phyloP scores from a whole-genome alignment of 257 asterid species.

The Solanum appendiculatum region DNA sequence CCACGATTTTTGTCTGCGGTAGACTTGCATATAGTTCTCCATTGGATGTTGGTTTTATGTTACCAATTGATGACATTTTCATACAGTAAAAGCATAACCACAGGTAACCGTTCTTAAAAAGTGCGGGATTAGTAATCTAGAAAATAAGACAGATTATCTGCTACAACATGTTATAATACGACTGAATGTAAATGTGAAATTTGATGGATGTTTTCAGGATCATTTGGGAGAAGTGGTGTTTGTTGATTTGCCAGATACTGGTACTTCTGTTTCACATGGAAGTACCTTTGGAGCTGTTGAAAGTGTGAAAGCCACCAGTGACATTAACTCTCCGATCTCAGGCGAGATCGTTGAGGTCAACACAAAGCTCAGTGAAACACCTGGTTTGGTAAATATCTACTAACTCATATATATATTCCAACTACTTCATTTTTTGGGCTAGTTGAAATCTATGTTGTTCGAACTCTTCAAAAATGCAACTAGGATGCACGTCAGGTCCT shows the following conservation, averaged over 20 bases:
- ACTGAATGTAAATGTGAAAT: too few species aligned
- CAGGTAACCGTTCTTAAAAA: neutral
- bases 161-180: neutral
- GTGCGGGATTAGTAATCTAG: neutral
- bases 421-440: neutral
- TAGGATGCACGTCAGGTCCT: neutral
- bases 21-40: neutral
- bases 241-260: slow-evolving; percentile 73
- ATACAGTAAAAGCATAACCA: neutral
- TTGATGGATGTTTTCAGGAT: slow-evolving; percentile 27
- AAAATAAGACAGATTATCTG: neutral
- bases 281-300: slow-evolving; percentile 64
- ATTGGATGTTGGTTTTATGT: neutral
- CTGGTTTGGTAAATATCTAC: slow-evolving; percentile 55
- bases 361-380: slow-evolving; percentile 47
- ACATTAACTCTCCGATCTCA: slow-evolving; percentile 74
- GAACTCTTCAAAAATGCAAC: neutral
- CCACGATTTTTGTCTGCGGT: neutral
- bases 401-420: neutral
- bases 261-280: slow-evolving; percentile 37
- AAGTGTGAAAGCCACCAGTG: slow-evolving; percentile 95
- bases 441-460: neutral
- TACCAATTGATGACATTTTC: neutral
- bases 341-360: slow-evolving; percentile 80
- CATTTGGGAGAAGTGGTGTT: slow-evolving; percentile 91